Base-by-base conservation (phyloP, 768 basidiomycete species). In the Suillus hirtellus region DNA sequence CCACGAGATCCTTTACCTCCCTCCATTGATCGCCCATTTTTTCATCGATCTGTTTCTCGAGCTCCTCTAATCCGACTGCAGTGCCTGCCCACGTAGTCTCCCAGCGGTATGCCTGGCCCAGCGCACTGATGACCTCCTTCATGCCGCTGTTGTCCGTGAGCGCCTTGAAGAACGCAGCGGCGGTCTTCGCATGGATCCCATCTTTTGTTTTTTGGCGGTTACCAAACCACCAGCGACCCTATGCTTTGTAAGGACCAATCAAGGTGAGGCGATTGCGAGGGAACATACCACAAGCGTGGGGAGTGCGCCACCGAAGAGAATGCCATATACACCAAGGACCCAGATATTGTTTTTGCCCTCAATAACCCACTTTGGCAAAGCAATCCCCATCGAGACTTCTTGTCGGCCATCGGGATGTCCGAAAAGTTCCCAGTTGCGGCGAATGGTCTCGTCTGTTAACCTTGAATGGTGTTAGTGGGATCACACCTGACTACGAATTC, bases 321-420 rank as follows among this genome's bases (percentile, higher is more conserved):
- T 59, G 3, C 89, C 96, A 70, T 99, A 99, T 14, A 86, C 78
- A 24, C 89, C 93, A 52, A 99, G 83, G 1, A 99, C 93, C 88
- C 90, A 95, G 35, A 92, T 84, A 65, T 90, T 94, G 76, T 99
- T 97, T 70, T 92, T 86, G 47, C 92, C 86, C 70, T 95, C 95
- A 58, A 99, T 83, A 61, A 99, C 87, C 95, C 96, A 98, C 61
- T 86, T 81, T 0, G 97, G 97, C 6, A 99, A 80, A 0, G 97
- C 97, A 67, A 99, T 96, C 60, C 96, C 96, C 85, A 95, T 93
- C 17, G 90, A 87, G 35, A 96, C 81, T 71, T 94, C 91, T 72
- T 98, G 95, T n/a, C 93, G 89, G 8, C 97, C 97, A 73, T 99
- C 97, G 0, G 97, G 97, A 72, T 99, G 90, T 2, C 95, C 95